phyloP scores from a whole-genome alignment of 169 alveolate genomes.

The Plasmodium ovale region DNA sequence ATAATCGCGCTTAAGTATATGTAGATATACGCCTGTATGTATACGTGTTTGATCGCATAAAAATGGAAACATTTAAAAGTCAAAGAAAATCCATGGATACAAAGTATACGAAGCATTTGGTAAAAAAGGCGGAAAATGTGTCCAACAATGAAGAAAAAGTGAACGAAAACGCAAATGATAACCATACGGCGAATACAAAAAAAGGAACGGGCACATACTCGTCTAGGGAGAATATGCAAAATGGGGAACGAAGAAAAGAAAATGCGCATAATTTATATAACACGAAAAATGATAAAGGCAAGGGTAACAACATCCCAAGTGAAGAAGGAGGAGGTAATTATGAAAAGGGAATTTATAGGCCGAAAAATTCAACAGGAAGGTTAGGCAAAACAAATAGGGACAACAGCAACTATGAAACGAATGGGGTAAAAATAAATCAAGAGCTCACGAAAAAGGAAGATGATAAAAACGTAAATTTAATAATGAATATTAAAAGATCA shows the following conservation, averaged over 20 bases:
- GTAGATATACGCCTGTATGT: background rate
- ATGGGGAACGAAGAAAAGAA: constrained; percentile 11
- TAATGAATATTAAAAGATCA: constrained; percentile 36
- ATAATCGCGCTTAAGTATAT: constrained; percentile 3
- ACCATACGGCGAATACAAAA: constrained; percentile 1
- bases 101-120: background rate
- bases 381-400: background rate
- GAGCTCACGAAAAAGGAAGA: constrained; percentile 23
- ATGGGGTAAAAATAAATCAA: constrained; percentile 5
- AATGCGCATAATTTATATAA: background rate
- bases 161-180: constrained; percentile 16
- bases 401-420: constrained; percentile 2
- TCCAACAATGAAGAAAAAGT: constrained; percentile 2
- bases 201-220: background rate
- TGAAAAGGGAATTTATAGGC: constrained; percentile 4
- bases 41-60: background rate
- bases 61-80: constrained; percentile 17
- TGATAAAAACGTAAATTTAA: constrained; percentile 23
- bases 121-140: constrained; percentile 17
- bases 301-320: background rate
- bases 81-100: constrained; percentile 2
- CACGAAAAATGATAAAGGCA: constrained; percentile 5
- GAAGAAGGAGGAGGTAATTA: background rate
- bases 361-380: background rate
- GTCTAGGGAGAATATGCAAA: constrained; percentile 1